Base-by-base conservation (phyloP, 2,329 filamentous ascomycete species). In the Cladosporium sp. region DNA sequence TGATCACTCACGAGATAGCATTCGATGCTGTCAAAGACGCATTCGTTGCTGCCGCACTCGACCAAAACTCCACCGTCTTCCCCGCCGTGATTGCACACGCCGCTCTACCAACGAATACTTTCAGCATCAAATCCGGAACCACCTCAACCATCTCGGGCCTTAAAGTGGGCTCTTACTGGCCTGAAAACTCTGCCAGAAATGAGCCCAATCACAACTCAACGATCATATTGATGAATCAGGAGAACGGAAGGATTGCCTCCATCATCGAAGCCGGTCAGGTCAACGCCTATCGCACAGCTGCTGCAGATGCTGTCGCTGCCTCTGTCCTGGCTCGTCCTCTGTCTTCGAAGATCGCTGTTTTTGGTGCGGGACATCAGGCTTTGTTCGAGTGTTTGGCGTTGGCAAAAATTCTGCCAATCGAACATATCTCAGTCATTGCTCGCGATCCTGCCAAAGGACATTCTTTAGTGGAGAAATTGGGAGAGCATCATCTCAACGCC, bases 111-210 rank as follows among this genome's bases (percentile, higher is more conserved):
- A 19, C 35, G 13, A 38, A 38, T n/a, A n/a, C 15, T n/a, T 38
- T 38, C 35, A 38, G n/a, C 18, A 19, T 38, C 35, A 38, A 38
- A 38, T 38, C 35, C 15, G 35, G 35, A 7, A 38, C 35, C 8
- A 38, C 35, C 18, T 38, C 35, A 7, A 15, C 35, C 18, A n/a
- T 38, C n/a, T 38, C 35, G 7, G 35, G 35, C 7, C 35, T 38
- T n/a, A 38, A 38, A 38, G 35, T 38, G 13, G 35, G 35, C 35
- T 38, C 35, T 15, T 38, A 38, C 35, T 38, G 35, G 35, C 35
- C 35, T 7, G 35, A 15, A 7, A 38, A 38, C 18, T 7, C 15
- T 7, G 13, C 35, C 7, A 15, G n/a, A 7, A n/a, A n/a, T n/a
- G 35, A 38, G 8, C 35, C 35, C 7, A 38, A 38, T 38, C 35